These are phyloP conservation scores for Entamoeba dispar DNA, from an alignment of 208 protist genomes.

Conservation along the genomic window DNA sequence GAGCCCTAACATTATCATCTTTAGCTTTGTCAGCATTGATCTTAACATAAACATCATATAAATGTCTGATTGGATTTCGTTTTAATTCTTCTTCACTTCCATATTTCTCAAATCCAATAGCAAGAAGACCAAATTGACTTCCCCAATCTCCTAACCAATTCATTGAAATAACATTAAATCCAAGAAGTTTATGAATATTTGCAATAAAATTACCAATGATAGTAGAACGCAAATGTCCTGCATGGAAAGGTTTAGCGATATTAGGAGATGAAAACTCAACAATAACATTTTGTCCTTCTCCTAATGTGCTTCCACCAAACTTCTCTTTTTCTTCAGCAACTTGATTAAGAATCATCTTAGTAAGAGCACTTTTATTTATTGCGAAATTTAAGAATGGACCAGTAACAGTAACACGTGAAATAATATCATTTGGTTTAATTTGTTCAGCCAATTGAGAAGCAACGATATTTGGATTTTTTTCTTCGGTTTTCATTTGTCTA, in stretches of 20 bases:
- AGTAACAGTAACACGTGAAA: neutral
- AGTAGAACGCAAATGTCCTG: neutral
- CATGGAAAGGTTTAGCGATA: neutral
- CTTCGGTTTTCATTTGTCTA: neutral
- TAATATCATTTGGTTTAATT: neutral
- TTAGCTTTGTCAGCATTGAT: neutral
- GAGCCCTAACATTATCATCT: neutral
- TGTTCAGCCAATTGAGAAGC: neutral
- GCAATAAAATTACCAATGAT: neutral
- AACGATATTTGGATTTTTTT: neutral
- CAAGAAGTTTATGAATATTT: neutral
- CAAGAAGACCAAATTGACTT: neutral
- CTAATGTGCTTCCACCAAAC: neutral
- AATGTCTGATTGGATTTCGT: neutral
- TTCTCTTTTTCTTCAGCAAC: neutral
- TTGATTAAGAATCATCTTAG: neutral
- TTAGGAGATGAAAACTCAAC: neutral
- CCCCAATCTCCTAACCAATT: neutral
- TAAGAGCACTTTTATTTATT: neutral
- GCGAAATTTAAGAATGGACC: neutral
- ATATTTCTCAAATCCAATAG: neutral
- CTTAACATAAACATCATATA: neutral
- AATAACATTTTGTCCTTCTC: neutral
- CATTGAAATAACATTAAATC: neutral
- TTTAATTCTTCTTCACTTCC: neutral